Evolutionary conservation across 2,329 filamentous ascomycete species (phyloP).

Genomic region (Sporothrix humicola): DNA sequence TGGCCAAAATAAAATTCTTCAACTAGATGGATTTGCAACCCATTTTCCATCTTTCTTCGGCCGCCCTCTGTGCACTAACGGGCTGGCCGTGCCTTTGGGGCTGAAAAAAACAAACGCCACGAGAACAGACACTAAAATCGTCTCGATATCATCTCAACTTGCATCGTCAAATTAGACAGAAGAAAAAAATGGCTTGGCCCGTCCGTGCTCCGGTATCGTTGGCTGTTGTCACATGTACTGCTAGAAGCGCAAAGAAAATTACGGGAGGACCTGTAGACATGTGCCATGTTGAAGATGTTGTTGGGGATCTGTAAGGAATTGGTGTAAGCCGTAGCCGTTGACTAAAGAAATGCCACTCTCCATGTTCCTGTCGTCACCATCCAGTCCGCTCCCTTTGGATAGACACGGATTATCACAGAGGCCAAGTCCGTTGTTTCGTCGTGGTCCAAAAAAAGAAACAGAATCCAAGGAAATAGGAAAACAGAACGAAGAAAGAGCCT

Average conservation of each 20-base stretch:
- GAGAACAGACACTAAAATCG: not conserved
- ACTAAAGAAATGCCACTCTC: not conserved
- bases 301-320: not conserved
- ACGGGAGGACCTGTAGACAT: not conserved
- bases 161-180: not conserved
- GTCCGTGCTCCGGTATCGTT: not conserved
- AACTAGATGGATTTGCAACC: not conserved
- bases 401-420: not conserved
- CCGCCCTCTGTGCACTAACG: not conserved
- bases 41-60: not conserved
- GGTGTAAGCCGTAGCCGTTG: not conserved
- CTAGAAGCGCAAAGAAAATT: not conserved
- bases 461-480: not conserved
- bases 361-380: too few species aligned
- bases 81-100: not conserved
- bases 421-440: not conserved
- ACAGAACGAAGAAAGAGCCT: not conserved
- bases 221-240: not conserved
- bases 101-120: not conserved
- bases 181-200: not conserved
- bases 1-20: not conserved
- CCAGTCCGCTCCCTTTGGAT: not conserved
- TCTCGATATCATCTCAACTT: conserved; percentile 2
- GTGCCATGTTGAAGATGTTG: not conserved
- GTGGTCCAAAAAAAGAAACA: conserved; percentile 10